Evolutionary conservation across 345 rosid genomes (phyloP).

Genomic region (Linum trigynum): DNA sequence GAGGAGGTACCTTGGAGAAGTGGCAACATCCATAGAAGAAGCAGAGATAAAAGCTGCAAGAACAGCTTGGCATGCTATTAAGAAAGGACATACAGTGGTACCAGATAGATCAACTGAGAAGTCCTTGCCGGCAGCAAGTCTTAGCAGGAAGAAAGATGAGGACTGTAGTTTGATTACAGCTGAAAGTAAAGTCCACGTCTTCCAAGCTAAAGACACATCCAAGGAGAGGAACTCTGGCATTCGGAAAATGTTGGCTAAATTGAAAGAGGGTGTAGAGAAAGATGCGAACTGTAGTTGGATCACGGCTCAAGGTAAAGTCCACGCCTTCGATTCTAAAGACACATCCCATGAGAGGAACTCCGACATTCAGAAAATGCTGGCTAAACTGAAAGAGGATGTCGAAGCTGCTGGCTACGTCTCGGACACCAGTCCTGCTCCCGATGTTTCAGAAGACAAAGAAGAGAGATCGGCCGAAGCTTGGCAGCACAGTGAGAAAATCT

Average conservation of each 20-base stretch:
- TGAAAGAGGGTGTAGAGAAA: constrained; percentile 29
- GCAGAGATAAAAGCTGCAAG: constrained; percentile 94
- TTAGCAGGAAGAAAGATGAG: constrained; percentile 53
- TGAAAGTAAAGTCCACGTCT: constrained; percentile 52
- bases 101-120: constrained; percentile 17
- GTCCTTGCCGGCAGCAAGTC: constrained; percentile 59
- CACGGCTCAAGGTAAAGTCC: constrained; percentile 50
- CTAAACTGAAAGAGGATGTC: constrained; percentile 23
- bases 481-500: constrained; percentile 75
- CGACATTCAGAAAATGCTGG: constrained; percentile 54
- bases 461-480: constrained; percentile 62
- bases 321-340: constrained; percentile 77
- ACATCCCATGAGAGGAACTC: constrained; percentile 48
- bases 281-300: constrained; percentile 80
- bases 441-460: constrained; percentile 68
- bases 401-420: constrained; percentile 56
- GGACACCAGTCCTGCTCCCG: constrained; percentile 49
- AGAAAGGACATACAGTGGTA: constrained; percentile 29
- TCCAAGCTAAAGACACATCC: constrained; percentile 77
- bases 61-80: constrained; percentile 74
- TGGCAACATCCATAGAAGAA: constrained; percentile 61
- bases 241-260: constrained; percentile 39
- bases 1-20: constrained; percentile 63
- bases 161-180: constrained; percentile 80
- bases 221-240: constrained; percentile 55